A percentile compares a stretch with the other conserved stretches of the same genome.
phyloP scores from a whole-genome alignment of 331 rosid genomes.

The Malus hybrid region DNA sequence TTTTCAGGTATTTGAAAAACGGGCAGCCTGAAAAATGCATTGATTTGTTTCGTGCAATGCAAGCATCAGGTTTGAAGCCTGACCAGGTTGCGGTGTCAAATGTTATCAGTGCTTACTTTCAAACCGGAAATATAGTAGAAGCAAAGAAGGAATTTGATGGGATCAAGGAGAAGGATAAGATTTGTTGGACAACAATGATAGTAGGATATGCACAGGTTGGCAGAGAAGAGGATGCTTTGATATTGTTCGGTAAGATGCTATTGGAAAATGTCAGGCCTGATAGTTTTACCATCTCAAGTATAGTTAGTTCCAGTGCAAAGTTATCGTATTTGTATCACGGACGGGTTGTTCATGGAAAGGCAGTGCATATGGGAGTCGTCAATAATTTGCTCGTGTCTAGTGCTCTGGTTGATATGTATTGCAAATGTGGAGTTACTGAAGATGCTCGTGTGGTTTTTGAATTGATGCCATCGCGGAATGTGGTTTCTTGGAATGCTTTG shows the following conservation, averaged over 20 bases:
- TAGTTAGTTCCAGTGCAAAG: conserved; percentile 24
- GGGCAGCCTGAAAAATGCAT: conserved; percentile 16
- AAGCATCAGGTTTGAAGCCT: conserved; percentile 7
- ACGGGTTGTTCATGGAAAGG: conserved; percentile 21
- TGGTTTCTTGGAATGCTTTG: conserved; percentile 27
- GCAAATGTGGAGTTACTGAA: conserved; percentile 19
- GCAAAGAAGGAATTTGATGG: conserved; percentile 11
- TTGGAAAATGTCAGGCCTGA: conserved; percentile 15
- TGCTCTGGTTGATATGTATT: conserved; percentile 25
- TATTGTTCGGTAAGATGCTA: conserved; percentile 19
- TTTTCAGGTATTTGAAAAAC: conserved; percentile 15
- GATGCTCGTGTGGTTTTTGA: conserved; percentile 18
- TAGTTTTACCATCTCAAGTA: conserved; percentile 17
- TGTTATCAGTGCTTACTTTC: conserved; percentile 14
- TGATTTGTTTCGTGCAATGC: conserved; percentile 19
- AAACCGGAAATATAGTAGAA: conserved; percentile 3
- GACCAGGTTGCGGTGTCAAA: conserved; percentile 21
- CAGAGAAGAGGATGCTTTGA: conserved; percentile 29
- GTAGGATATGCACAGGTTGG: conserved; percentile 21
- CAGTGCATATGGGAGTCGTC: conserved; percentile 15
- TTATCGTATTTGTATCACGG: conserved; percentile 15
- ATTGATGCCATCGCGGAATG: conserved; percentile 15
- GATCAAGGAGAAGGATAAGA: conserved; percentile 19
- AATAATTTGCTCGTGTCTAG: conserved; percentile 20
- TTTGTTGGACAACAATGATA: conserved; percentile 29